These are phyloP conservation scores for Voacanga thouarsii DNA, from an alignment of 257 asterid genomes.

Conservation along the genomic window DNA sequence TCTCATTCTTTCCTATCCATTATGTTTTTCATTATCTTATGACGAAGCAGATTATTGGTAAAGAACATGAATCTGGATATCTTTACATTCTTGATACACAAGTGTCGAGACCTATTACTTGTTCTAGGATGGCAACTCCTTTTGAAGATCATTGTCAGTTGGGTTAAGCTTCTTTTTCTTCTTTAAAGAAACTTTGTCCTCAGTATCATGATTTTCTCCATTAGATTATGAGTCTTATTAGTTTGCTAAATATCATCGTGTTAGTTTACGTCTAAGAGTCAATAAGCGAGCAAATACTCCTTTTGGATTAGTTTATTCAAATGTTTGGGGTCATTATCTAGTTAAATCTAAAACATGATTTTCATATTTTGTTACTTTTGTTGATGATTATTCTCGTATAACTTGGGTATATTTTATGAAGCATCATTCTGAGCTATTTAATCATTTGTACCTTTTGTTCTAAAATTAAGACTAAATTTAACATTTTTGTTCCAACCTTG, in stretches of 20 bases:
- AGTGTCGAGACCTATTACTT: too few relatives aligned
- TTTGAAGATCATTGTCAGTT: neutral
- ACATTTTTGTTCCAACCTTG: too few relatives aligned
- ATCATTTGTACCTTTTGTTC: too few relatives aligned
- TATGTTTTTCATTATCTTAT: conserved; percentile 11
- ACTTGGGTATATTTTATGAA: neutral
- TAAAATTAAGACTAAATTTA: too few relatives aligned
- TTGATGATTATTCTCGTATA: neutral
- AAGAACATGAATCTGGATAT: conserved; percentile 5
- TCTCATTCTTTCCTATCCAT: neutral
- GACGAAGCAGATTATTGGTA: conserved; percentile 13
- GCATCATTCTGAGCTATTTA: too few relatives aligned
- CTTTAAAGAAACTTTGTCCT: neutral
- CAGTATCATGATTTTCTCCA: neutral
- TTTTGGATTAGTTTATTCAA: conserved; percentile 4
- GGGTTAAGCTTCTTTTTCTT: conserved; percentile 1
- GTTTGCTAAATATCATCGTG: neutral
- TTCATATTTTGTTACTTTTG: too few relatives aligned
- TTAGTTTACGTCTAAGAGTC: neutral
- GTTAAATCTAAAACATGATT: neutral
- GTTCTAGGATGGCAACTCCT: too few relatives aligned
- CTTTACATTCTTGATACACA: too few relatives aligned
- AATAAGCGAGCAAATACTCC: conserved; percentile 3
- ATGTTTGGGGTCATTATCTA: too few relatives aligned
- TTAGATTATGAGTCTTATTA: neutral